phyloP scores from a whole-genome alignment of 2,329 filamentous ascomycete genomes.

The Sporothrix pallida region DNA sequence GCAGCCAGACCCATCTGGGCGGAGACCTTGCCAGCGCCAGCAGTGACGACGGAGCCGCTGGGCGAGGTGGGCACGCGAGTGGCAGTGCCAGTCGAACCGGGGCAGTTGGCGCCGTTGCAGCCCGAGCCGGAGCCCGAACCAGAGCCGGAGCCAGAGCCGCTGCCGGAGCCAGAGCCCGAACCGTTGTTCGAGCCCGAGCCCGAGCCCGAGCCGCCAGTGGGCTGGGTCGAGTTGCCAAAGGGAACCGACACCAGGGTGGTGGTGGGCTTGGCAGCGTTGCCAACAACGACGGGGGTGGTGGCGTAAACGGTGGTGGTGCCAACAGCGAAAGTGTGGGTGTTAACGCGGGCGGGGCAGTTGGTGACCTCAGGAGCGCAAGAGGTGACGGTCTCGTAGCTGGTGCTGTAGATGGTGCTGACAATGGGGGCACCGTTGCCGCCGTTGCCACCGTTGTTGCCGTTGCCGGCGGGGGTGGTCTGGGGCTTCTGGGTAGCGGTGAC shows the following conservation, averaged over 20 bases:
- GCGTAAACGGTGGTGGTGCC: constrained; percentile 47
- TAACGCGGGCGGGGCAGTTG: constrained; percentile 39
- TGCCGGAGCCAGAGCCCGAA: background rate
- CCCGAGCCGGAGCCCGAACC: background rate
- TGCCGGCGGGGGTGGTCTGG: background rate
- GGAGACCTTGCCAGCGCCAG: constrained; percentile 34
- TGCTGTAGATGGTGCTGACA: constrained; percentile 48
- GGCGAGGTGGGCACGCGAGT: constrained; percentile 21
- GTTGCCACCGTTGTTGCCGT: constrained; percentile 17
- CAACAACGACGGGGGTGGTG: constrained; percentile 6
- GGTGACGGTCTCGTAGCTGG: constrained; percentile 47
- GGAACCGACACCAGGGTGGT: background rate
- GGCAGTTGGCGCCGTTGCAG: background rate
- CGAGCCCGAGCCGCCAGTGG: background rate
- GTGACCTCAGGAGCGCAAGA: constrained; percentile 38
- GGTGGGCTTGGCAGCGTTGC: constrained; percentile 25
- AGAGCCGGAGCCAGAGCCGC: background rate
- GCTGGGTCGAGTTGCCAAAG: constrained; percentile 29
- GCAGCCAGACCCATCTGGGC: constrained; percentile 34
- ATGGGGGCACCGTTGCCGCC: constrained; percentile 41
- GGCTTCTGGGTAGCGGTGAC: constrained; percentile 28
- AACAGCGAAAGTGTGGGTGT: constrained; percentile 33
- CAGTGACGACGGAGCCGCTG: constrained; percentile 32
- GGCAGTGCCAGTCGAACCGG: constrained; percentile 8
- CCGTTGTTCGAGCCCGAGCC: constrained; percentile 2